Base-by-base conservation (phyloP, 805 yeast species). In the Pichia occidentalis region DNA sequence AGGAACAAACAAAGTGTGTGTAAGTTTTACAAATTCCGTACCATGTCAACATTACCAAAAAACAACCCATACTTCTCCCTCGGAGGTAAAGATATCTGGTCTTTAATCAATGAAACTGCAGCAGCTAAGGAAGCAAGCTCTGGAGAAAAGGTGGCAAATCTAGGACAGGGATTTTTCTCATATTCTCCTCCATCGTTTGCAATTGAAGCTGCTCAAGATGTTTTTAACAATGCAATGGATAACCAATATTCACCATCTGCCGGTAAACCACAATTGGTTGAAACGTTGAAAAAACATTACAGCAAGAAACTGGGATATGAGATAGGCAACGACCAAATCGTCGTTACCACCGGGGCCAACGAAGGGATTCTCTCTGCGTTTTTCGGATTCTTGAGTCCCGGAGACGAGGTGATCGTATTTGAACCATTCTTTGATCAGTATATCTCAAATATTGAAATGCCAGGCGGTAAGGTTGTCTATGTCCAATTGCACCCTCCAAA, bases 351-450 rank as follows among this genome's bases (percentile, higher is more conserved):
- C 2, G 98, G 98, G 39, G 98, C 98, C 31, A 92, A 92, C 54
- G 97, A 92, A 63, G 97, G 97, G 25, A 84, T 92, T 69, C 70
- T 85, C 37, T 64, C 95, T 2, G 77, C 82, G 4, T 79, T 88
- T 56, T 80, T 86, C 42, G 98, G 94, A 0, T 81, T 87, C 49
- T 62, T 92, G 46, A 73, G 84, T 31, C 74, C 77, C 2, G 97
- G 94, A 17, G 98, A 92, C 53, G 98, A 92, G 60, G 98, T 81
- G 19, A 84, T 92, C 58, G 97, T 92, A 11, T 84, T 92, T 56
- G 95, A 90, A 61, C 98, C 98, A 3, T 92, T 87, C 57, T 92
- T 92, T 56, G 98, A 92, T 54, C 98, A 92, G 63, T 92, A 92
- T 62, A 85, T 92, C 47, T 77, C 97, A 40, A 90, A 92, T 61